These are phyloP conservation scores for Trichoderma sp. DNA, from an alignment of 2,329 filamentous ascomycete species.

Conservation along the genomic window DNA sequence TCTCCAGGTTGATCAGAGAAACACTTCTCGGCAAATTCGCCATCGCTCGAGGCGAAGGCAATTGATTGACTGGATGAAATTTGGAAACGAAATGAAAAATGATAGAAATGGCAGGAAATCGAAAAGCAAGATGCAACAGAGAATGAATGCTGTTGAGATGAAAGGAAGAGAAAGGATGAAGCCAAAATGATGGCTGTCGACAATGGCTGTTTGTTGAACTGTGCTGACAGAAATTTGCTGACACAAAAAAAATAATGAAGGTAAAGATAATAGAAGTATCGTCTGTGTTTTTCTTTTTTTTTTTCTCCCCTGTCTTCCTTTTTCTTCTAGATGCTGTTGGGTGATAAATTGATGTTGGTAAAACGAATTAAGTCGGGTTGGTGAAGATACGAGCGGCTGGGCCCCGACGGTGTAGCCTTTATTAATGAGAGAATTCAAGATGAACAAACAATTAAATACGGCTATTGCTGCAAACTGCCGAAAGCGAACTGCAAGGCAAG, in stretches of 20 bases:
- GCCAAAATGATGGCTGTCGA: not conserved
- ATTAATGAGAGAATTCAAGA: not conserved
- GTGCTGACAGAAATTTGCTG: not conserved
- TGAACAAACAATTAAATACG: constrained; percentile 2
- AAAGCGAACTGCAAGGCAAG: constrained; percentile 2
- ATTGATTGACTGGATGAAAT: not conserved
- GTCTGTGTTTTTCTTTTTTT: not conserved
- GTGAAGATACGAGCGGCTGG: constrained; percentile 1
- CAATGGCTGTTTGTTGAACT: not conserved
- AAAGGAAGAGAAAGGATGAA: not conserved
- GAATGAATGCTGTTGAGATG: not conserved
- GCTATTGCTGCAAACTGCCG: constrained; percentile 13
- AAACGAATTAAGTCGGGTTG: not conserved
- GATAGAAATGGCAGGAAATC: not conserved
- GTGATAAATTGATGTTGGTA: not conserved
- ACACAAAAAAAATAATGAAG: not conserved
- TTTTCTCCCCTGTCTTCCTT: not conserved
- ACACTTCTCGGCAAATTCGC: constrained; percentile 6
- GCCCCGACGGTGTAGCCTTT: not conserved
- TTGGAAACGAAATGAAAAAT: not conserved
- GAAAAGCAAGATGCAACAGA: not conserved
- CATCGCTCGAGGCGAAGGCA: constrained; percentile 2
- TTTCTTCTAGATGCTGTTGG: constrained; percentile 6
- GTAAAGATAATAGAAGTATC: not conserved
- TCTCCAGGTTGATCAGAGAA: constrained; percentile 15